Base-by-base conservation (phyloP, 1,139 yeast species). In the Petasospora fabianii region DNA sequence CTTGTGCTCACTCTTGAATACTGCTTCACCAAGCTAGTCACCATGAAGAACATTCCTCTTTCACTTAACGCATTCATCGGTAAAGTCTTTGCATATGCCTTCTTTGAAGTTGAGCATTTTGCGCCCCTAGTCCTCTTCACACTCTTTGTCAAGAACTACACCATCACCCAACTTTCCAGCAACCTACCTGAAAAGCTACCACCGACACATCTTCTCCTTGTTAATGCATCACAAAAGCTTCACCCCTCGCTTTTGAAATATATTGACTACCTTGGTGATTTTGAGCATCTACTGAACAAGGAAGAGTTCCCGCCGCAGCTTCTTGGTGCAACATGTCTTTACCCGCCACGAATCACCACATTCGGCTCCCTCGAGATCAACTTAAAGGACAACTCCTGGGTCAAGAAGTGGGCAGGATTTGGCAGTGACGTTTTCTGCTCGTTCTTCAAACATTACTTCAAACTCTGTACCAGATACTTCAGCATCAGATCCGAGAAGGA, bases 41-140 rank as follows among this genome's bases (percentile, higher is more conserved):
- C 72, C 32, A 53, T 75, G 35, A 82, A 82, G 55, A 69, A 69
- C 8, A 63, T 81, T 7, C 71, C 90, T 1, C 60, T 80, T 9
- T 68, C 84, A 5, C 60, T 79, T 14, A 72, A 80, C 19, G 94
- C 94, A 3, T 84, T 85, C 54, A 69, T 81, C n/a, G 95, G 95
- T 10, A 85, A 86, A 55, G 74, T 82, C 1, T 75, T 86, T 58
- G 90, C 94, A 1, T 75, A 77, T 54, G 65, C 80, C 12, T 85
- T 73, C 50, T 75, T 79, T 55, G 66, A 72, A 47, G 56, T 84
- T 2, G 81, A 83, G 0, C 69, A 74, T n/a, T 77, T 83, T 6
- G 76, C 84, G 13, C 68, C 67, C 32, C 81, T 84, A 1, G 60
- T 86, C 27, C 61, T 84, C 30, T 80, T 80, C 47, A 58, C 80